A percentile compares a stretch with the other conserved stretches of the same genome.
These are phyloP conservation scores for Acer campestre DNA, from an alignment of 345 rosid genomes.

Conservation along the genomic window DNA sequence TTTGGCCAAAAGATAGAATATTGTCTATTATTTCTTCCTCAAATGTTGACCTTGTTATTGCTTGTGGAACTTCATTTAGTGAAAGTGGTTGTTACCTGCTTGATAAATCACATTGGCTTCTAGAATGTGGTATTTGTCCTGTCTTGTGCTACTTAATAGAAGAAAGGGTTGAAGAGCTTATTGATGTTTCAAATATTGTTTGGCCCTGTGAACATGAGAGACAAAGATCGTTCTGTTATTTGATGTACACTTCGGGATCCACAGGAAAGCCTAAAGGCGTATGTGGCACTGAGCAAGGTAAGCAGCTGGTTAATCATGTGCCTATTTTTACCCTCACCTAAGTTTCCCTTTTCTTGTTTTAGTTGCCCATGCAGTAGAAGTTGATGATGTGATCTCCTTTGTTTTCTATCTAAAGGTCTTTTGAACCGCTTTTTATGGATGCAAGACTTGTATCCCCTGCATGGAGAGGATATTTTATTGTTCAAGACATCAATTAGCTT, in stretches of 20 bases:
- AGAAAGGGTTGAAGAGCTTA: conserved; percentile 29
- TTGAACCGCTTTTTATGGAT: conserved; percentile 90
- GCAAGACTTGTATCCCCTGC: conserved; percentile 75
- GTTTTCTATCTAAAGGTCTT: conserved; percentile 56
- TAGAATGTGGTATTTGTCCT: conserved; percentile 39
- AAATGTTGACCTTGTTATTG: conserved; percentile 51
- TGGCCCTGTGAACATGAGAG: conserved; percentile 61
- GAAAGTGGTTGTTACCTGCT: conserved; percentile 37
- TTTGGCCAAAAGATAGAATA: conserved; percentile 83
- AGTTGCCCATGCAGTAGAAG: conserved; percentile 13
- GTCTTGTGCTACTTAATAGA: conserved; percentile 54
- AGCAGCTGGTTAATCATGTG: conserved; percentile 1
- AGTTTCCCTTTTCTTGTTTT: conserved; percentile 5
- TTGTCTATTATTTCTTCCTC: conserved; percentile 56
- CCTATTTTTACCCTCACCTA: neutral
- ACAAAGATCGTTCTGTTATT: conserved; percentile 66
- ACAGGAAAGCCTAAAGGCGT: conserved; percentile 92
- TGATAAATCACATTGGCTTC: conserved; percentile 52
- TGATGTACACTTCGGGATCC: conserved; percentile 95
- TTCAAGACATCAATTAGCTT: conserved; percentile 93
- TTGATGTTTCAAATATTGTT: conserved; percentile 19
- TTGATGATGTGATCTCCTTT: conserved; percentile 19
- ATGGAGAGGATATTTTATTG: conserved; percentile 54
- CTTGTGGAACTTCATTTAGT: conserved; percentile 47
- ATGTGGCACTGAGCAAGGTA: conserved; percentile 91